Base-by-base conservation (phyloP, 768 basidiomycete genomes). In the Candolleomyces aberdarensis region DNA sequence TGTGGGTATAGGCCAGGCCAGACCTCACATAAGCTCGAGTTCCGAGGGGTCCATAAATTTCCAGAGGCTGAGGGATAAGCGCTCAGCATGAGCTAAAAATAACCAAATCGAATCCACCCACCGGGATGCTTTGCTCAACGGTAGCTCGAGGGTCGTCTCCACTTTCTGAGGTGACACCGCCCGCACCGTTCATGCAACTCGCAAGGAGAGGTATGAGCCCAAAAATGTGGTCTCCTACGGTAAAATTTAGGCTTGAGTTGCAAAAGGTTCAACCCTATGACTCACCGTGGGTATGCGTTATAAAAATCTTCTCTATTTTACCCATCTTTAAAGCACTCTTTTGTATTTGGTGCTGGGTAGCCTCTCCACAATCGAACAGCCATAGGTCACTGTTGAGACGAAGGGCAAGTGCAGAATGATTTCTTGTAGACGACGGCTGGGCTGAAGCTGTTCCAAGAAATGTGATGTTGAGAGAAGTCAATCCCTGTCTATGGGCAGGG, bases 281-380 rank as follows among this genome's bases (percentile, higher is more conserved):
- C 76, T 39, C 59, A 91, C 93, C 92, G 74, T 95, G 94, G 0
- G 89, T 89, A 74, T 96, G 94, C 0, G 94, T 94, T 62, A 95
- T 85, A 70, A 94, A 94, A 29, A 96, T 84, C 71, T 92, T 93
- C 61, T 83, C 80, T 52, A 94, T 87, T 68, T 72, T 87, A 32
- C 91, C 87, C 86, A 92, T 88, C 72, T 85, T 89, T n/a, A 94
- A 79, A 1, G 58, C 65, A 62, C 88, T 89, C 70, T 81, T 84
- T 71, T 92, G 89, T 4, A 93, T 65, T 65, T 86, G 91, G 66
- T 88, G 84, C 66, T 92, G 91, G 3, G 91, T 92, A 14, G 85
- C 90, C 72, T 93, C 91, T 20, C 91, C 91, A 70, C 91, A 93
- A 69, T 93, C 91, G 65, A 93, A 92, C 7, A 93, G 71, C 91